Evolutionary conservation across 495 filamentous ascomycete genomes (phyloP), one percentile per base, ranked within the genome.

Genomic region (Letharia columbiana): DNA sequence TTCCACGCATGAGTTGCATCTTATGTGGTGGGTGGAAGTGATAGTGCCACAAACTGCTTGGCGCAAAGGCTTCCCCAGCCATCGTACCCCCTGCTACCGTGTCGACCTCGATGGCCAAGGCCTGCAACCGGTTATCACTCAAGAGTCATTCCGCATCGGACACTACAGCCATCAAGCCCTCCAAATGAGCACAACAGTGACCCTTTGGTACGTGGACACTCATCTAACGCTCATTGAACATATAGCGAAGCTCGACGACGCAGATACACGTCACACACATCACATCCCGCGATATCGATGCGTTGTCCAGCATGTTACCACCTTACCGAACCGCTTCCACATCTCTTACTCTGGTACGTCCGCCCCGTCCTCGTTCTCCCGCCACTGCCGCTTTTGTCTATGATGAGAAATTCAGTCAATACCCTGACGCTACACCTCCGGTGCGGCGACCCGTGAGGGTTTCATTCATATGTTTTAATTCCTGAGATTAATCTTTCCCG

Each of bases 391-490:
- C 23, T 28, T 9, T 4, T 57, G 17, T 57, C 54, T n/a, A 13
- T 57, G 54, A 57, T 57, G 54, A 57, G 4, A 11, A 57, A 57
- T 2, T 54, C 54, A 37, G 54, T 57, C 54, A 35, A 35, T 56
- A 37, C 12, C 54, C 54, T 57, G 54, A 57, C 11, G 54, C 54
- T 57, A n/a, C 33, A 57, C 54, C n/a, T 33, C 4, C 7, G 44
- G 31, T 37, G 33, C 3, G 3, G 12, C 31, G 54, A 17, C 0
- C 15, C 39, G 10, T 57, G 54, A 57, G 54, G 54, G 54, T 18
- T 57, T 37, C 7, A 35, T 8, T 28, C 3, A 57, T 57, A 57
- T 57, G 54, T 57, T 57, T 57, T 57, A 57, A 57, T 57, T 57
- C 54, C 54, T 57, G 54, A 57, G 54, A 57, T 17, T 5, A 8